phyloP scores from a whole-genome alignment of 805 yeast genomes.

The Yamadazyma paraphyllophila region DNA sequence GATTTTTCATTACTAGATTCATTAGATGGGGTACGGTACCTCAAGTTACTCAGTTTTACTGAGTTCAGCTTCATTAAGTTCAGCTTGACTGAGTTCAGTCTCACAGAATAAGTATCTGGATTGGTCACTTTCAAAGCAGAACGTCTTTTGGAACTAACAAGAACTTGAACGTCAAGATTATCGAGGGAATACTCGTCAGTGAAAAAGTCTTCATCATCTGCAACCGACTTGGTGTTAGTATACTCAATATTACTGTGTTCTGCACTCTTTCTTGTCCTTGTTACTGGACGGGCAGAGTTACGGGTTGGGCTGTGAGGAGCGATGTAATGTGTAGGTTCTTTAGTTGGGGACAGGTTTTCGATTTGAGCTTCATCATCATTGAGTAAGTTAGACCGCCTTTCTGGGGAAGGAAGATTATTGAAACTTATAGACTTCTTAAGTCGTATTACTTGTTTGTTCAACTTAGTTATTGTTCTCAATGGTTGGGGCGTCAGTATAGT shows the following conservation, averaged over 20 bases:
- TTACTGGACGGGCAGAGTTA: background rate
- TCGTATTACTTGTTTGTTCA: constrained; percentile 14
- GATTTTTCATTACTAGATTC: constrained; percentile 3
- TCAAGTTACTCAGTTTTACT: constrained; percentile 2
- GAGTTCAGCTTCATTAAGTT: constrained; percentile 1
- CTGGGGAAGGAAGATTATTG: constrained; percentile 11
- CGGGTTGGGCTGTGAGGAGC: background rate
- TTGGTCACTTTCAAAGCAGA: constrained; percentile 59
- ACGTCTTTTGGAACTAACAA: constrained; percentile 65
- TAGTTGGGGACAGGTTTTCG: constrained; percentile 4
- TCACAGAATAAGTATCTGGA: constrained; percentile 37
- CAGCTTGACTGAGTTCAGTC: constrained; percentile 7
- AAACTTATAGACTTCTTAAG: constrained; percentile 17
- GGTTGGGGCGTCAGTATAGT: constrained; percentile 11
- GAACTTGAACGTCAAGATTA: constrained; percentile 59
- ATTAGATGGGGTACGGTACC: constrained; percentile 14
- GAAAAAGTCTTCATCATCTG: constrained; percentile 10
- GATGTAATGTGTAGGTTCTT: background rate
- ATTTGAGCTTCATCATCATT: constrained; percentile 13
- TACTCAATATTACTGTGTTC: background rate
- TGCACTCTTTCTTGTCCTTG: background rate
- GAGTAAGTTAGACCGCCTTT: constrained; percentile 5
- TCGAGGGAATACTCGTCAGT: constrained; percentile 11
- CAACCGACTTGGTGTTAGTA: background rate
- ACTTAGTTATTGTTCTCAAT: constrained; percentile 12